These are phyloP conservation scores for Sclerotinia trifoliorum DNA, from an alignment of 2,329 filamentous ascomycete genomes.

Conservation along the genomic window DNA sequence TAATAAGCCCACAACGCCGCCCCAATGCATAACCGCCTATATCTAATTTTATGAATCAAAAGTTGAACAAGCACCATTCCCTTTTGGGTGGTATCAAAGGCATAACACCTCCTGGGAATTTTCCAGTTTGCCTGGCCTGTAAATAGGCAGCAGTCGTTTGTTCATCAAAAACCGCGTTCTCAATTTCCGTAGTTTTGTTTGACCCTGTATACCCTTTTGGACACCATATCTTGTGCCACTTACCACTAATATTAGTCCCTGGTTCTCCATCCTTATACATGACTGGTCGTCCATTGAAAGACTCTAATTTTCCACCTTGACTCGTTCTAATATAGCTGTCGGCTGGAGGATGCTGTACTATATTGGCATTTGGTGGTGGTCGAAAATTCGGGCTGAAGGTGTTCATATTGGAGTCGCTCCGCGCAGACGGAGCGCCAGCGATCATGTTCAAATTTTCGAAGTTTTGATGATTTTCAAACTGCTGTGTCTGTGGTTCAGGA, in stretches of 20 bases:
- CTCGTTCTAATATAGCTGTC: slow-evolving; percentile 32
- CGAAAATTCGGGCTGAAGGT: slow-evolving; percentile 21
- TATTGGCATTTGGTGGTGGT: slow-evolving; percentile 18
- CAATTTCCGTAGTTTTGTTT: slow-evolving; percentile 62
- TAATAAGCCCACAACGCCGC: slow-evolving; percentile 23
- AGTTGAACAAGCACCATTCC: slow-evolving; percentile 73
- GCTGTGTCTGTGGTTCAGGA: background rate
- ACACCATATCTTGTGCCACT: slow-evolving; percentile 68
- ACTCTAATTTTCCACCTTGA: slow-evolving; percentile 44
- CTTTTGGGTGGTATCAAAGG: slow-evolving; percentile 75
- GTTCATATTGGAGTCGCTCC: background rate
- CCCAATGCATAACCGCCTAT: slow-evolving; percentile 22
- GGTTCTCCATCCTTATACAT: slow-evolving; percentile 55
- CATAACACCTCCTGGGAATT: slow-evolving; percentile 69
- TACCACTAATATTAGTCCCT: slow-evolving; percentile 53
- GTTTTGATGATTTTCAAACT: background rate
- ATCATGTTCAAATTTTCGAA: background rate
- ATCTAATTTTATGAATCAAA: slow-evolving; percentile 46
- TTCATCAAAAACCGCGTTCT: slow-evolving; percentile 56
- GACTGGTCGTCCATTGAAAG: slow-evolving; percentile 65
- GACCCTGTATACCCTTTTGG: slow-evolving; percentile 66
- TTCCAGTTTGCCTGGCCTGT: slow-evolving; percentile 61
- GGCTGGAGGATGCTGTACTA: slow-evolving; percentile 25
- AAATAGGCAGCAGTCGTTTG: slow-evolving; percentile 62
- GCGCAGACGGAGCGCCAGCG: background rate